Conservation (phyloP, 2,329 filamentous ascomycete species). For the Penicillium sp. region DNA sequence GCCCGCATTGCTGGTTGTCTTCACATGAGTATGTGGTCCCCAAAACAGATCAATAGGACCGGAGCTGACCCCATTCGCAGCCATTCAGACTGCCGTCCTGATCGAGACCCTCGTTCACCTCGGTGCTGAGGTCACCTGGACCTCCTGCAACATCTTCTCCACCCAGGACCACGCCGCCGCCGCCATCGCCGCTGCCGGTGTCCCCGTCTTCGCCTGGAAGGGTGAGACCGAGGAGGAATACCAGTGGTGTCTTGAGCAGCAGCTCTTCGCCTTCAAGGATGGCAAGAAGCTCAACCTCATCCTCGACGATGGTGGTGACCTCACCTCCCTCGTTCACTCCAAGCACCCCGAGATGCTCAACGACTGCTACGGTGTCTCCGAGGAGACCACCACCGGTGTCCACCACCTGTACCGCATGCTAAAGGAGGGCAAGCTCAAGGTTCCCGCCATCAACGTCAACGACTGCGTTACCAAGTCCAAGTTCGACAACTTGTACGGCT, state of each 20-base stretch:
- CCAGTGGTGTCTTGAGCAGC: slow-evolving; percentile 99
- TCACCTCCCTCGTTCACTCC: slow-evolving; percentile 91
- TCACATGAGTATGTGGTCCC: slow-evolving; percentile 72
- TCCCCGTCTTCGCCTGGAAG: slow-evolving; percentile 81
- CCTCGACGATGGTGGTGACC: slow-evolving; percentile 96
- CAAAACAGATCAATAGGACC: neutral
- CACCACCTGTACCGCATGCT: slow-evolving; percentile 99
- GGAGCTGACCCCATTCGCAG: slow-evolving; percentile 34
- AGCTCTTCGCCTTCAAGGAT: slow-evolving; percentile 91
- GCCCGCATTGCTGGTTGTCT: slow-evolving; percentile 96
- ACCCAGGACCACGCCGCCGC: slow-evolving; percentile 98
- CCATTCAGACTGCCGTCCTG: slow-evolving; percentile 98
- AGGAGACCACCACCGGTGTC: slow-evolving; percentile 99
- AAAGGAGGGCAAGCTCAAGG: slow-evolving; percentile 81
- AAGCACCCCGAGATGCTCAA: slow-evolving; percentile 99
- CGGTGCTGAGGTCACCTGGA: slow-evolving; percentile 98
- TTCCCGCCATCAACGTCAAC: slow-evolving; percentile 98
- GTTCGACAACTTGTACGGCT: slow-evolving; percentile 99
- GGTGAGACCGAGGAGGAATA: slow-evolving; percentile 99
- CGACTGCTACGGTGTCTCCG: slow-evolving; percentile 95
- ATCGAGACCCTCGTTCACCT: slow-evolving; percentile 95
- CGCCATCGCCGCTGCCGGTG: slow-evolving; percentile 88
- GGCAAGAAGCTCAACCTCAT: slow-evolving; percentile 96
- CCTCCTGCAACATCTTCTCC: slow-evolving; percentile 99
- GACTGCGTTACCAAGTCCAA: slow-evolving; percentile 99